Base-by-base conservation (phyloP, 768 basidiomycete species). In the Mycena vitilis region DNA sequence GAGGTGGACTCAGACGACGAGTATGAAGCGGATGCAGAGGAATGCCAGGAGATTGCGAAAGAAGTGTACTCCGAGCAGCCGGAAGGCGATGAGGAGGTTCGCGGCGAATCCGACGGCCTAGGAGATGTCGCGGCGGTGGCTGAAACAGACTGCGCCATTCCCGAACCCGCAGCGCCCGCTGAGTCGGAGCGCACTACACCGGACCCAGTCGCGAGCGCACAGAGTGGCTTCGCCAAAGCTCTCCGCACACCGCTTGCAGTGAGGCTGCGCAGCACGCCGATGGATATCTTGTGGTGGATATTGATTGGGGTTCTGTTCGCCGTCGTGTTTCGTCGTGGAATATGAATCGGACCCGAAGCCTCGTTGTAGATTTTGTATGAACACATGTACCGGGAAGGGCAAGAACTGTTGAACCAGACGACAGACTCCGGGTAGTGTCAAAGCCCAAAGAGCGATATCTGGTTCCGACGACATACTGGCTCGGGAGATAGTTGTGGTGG, bases 261-360 rank as follows among this genome's bases (percentile, higher is more conserved):
- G n/a, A 30, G 25, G 16, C 25, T 52, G 25, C n/a, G 25, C 6
- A 52, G 51, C 25, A 52, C 51, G 7, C 30, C 51, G 51, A 30
- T 38, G 53, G 36, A 36, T 20, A 37, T 54, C 38, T 25, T 52
- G 51, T 52, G 51, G 51, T 52, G 51, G 55, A 22, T 38, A 6
- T 40, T 56, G 38, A 13, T 52, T 7, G 51, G 51, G 23, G n/a
- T 52, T 5, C 16, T 52, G 51, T 52, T 52, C 12, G 51, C 51
- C 25, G 25, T 52, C 12, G 30, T 30, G 30, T 30, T 30, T 30
- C 30, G 30, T 30, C 30, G 30, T 2, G 30, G 30, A 30, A 5
- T 30, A 30, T 30, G 30, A 30, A 30, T 30, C 30, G 5, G 30
- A 30, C 30, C 5, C 5, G 30, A 30, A 30, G 2, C 30, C 30